Percentiles rank a stretch among this genome's conserved stretches.
Evolutionary conservation across 2,329 filamentous ascomycete species (phyloP).

Genomic region (Pseudopyricularia javanii): DNA sequence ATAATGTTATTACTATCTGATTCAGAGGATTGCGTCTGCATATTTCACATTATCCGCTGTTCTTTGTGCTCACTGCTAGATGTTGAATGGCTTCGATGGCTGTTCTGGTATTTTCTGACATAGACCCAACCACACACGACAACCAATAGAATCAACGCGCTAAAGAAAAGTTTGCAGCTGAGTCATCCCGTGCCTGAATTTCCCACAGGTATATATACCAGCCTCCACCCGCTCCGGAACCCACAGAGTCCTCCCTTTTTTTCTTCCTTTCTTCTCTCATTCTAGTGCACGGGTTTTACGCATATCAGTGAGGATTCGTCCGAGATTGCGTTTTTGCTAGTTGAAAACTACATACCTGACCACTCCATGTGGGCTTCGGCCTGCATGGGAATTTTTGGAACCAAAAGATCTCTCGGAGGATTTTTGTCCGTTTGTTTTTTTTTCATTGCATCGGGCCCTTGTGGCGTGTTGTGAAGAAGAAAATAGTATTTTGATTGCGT

Average conservation of each 20-base stretch:
- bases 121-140: too few species aligned
- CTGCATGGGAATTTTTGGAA: conserved; percentile 71
- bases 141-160: too few species aligned
- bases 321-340: conserved; percentile 79
- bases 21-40: too few species aligned
- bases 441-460: conserved; percentile 32
- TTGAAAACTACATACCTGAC: conserved; percentile 74
- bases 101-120: too few species aligned
- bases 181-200: not conserved
- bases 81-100: too few species aligned
- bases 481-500: not conserved
- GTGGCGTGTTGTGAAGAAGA: conserved; percentile 37
- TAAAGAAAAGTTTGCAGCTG: not conserved
- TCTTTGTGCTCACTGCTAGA: too few species aligned
- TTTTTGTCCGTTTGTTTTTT: conserved; percentile 15
- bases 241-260: conserved; percentile 1
- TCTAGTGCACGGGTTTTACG: conserved; percentile 65
- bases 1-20: too few species aligned
- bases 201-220: not conserved
- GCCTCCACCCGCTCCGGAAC: not conserved
- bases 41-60: too few species aligned
- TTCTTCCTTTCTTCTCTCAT: conserved; percentile 32
- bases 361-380: conserved; percentile 56
- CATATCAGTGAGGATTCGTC: conserved; percentile 77
- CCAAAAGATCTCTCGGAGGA: conserved; percentile 6